Conservation (phyloP, 2,329 filamentous ascomycete genomes). For the Fusarium mangiferae region DNA sequence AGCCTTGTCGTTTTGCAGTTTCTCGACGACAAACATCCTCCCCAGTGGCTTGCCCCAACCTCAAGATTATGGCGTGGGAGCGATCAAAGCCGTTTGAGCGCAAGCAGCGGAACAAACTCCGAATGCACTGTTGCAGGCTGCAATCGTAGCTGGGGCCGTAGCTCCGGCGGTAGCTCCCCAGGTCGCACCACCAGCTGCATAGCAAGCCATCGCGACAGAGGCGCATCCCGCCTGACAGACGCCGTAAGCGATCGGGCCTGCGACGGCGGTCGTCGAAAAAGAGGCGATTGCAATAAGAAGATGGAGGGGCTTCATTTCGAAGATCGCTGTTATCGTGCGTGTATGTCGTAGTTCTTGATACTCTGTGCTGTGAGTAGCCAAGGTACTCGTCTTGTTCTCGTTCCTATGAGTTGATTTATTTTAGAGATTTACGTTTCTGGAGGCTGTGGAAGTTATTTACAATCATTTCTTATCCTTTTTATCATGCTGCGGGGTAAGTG, state of each 20-base stretch:
- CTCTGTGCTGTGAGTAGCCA: background rate
- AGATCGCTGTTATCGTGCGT: background rate
- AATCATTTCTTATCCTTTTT: background rate
- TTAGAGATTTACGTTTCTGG: background rate
- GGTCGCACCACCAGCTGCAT: background rate
- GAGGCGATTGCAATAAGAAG: rapidly evolving
- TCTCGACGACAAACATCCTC: no score
- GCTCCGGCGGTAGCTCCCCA: constrained; percentile 1
- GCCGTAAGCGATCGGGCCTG: background rate
- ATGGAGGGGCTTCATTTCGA: background rate
- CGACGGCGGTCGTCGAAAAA: rapidly evolving
- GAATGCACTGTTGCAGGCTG: constrained; percentile 1
- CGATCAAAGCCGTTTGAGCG: background rate
- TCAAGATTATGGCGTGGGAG: background rate
- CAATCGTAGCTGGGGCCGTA: background rate
- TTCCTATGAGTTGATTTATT: background rate
- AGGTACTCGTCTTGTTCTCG: background rate
- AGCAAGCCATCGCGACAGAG: background rate
- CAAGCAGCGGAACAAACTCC: constrained; percentile 3
- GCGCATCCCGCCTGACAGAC: background rate
- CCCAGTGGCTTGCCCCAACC: background rate
- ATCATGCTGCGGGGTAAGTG: background rate
- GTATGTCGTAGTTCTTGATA: background rate
- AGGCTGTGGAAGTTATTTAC: background rate
- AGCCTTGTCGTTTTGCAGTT: background rate